Evolutionary conservation across 305 asterid genomes (phyloP).

Genomic region (Withania somnifera): DNA sequence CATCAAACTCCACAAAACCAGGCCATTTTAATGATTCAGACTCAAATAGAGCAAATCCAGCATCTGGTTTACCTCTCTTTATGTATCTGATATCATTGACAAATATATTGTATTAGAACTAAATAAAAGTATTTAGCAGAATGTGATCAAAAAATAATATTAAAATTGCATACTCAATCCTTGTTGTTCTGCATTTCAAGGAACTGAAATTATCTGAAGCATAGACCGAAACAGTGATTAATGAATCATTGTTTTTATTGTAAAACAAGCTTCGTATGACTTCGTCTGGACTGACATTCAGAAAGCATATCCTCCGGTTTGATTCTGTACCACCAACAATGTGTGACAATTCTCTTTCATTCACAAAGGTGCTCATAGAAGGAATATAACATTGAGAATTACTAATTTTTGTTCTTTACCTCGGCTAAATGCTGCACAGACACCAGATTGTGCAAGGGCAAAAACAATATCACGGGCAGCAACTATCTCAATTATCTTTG

Average conservation of each 20-base stretch:
- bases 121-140: background rate
- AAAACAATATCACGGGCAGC: slow-evolving; percentile 96
- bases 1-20: slow-evolving; percentile 97
- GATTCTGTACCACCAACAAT: slow-evolving; percentile 53
- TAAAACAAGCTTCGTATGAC: slow-evolving; percentile 94
- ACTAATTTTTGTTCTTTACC: slow-evolving; percentile 25
- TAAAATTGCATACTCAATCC: slow-evolving; percentile 65
- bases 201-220: slow-evolving; percentile 92
- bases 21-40: slow-evolving; percentile 98
- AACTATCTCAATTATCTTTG: slow-evolving; percentile 86
- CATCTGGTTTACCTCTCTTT: slow-evolving; percentile 88
- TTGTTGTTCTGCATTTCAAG: slow-evolving; percentile 90
- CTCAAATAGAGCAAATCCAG: slow-evolving; percentile 94
- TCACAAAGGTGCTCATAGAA: background rate
- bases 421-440: slow-evolving; percentile 97
- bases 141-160: background rate
- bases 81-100: slow-evolving; percentile 47
- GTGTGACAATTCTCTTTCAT: slow-evolving; percentile 8
- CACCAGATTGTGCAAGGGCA: slow-evolving; percentile 98
- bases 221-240: slow-evolving; percentile 94
- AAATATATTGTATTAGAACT: background rate
- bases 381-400: background rate
- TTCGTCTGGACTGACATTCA: slow-evolving; percentile 91
- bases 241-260: slow-evolving; percentile 93
- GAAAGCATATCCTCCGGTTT: slow-evolving; percentile 89